A percentile compares a stretch with the other conserved stretches of the same genome.
These are phyloP conservation scores for Lathyrus oleraceus DNA, from an alignment of 306 rosid species.

Conservation along the genomic window DNA sequence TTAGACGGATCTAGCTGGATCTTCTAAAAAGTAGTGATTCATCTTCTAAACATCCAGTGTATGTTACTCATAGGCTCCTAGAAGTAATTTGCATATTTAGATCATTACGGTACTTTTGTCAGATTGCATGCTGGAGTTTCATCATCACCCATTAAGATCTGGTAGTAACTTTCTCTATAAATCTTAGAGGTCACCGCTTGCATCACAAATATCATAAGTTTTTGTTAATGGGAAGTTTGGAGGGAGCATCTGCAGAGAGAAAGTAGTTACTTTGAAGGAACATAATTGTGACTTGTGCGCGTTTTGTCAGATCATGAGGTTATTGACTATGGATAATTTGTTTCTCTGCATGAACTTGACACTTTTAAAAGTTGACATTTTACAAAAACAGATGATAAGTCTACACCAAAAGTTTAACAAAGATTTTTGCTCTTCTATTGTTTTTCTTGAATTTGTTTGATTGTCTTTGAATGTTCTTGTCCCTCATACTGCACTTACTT, in stretches of 20 bases:
- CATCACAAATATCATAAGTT: too few species aligned
- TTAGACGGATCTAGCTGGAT: too few species aligned
- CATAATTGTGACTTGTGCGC: neutral
- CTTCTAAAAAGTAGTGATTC: too few species aligned
- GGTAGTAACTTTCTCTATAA: too few species aligned
- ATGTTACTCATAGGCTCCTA: too few species aligned
- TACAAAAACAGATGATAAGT: neutral
- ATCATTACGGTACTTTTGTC: too few species aligned
- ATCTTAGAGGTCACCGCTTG: too few species aligned
- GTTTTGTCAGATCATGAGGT: neutral
- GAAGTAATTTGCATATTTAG: too few species aligned
- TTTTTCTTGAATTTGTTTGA: neutral
- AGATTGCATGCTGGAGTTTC: too few species aligned
- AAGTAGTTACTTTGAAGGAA: neutral
- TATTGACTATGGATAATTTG: neutral
- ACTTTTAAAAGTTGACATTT: neutral
- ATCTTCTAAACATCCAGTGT: too few species aligned
- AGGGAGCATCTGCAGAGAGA: neutral
- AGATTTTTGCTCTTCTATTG: neutral
- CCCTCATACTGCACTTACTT: neutral
- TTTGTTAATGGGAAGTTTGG: neutral
- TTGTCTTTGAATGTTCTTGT: neutral
- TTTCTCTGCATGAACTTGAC: neutral
- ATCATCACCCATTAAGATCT: too few species aligned
- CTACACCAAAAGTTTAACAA: neutral